These are phyloP conservation scores for Saccharomycopsis oosterbeekiorum DNA, from an alignment of 805 yeast genomes.

Conservation along the genomic window DNA sequence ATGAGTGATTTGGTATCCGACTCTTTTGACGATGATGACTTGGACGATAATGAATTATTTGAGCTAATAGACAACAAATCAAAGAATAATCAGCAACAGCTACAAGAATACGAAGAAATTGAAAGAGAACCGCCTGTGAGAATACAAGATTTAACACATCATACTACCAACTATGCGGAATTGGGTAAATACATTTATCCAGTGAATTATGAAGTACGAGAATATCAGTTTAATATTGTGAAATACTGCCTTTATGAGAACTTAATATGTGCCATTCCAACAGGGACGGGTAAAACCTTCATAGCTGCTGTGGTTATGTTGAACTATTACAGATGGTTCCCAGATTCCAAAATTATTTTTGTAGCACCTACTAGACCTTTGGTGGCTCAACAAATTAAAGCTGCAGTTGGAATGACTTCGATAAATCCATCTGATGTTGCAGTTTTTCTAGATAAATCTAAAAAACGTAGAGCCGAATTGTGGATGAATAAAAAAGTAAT, in stretches of 20 bases:
- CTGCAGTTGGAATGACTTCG: slow-evolving; percentile 82
- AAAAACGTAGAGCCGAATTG: slow-evolving; percentile 58
- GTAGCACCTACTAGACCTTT: slow-evolving; percentile 97
- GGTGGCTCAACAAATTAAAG: slow-evolving; percentile 92
- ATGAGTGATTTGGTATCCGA: slow-evolving; percentile 13
- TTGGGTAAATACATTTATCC: slow-evolving; percentile 64
- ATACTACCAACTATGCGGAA: slow-evolving; percentile 32
- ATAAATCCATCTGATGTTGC: slow-evolving; percentile 71
- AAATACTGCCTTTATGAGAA: slow-evolving; percentile 62
- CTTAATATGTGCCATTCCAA: slow-evolving; percentile 82
- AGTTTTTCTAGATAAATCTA: slow-evolving; percentile 50
- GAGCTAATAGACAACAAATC: slow-evolving; percentile 1
- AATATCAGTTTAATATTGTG: slow-evolving; percentile 80
- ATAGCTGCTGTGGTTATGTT: slow-evolving; percentile 92
- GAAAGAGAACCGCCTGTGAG: slow-evolving; percentile 22
- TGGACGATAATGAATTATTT: slow-evolving; percentile 6
- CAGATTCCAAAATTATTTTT: slow-evolving; percentile 68
- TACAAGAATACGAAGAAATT: slow-evolving; percentile 29
- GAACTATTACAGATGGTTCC: slow-evolving; percentile 82
- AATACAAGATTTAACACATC: slow-evolving; percentile 38
- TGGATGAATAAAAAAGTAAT: slow-evolving; percentile 75
- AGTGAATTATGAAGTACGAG: slow-evolving; percentile 71
- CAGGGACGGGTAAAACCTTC: slow-evolving; percentile 95
- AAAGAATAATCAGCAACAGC: not conserved
- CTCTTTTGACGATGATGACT: slow-evolving; percentile 13